Base-by-base conservation (phyloP, 805 yeast genomes). In the Lachancea sp. region DNA sequence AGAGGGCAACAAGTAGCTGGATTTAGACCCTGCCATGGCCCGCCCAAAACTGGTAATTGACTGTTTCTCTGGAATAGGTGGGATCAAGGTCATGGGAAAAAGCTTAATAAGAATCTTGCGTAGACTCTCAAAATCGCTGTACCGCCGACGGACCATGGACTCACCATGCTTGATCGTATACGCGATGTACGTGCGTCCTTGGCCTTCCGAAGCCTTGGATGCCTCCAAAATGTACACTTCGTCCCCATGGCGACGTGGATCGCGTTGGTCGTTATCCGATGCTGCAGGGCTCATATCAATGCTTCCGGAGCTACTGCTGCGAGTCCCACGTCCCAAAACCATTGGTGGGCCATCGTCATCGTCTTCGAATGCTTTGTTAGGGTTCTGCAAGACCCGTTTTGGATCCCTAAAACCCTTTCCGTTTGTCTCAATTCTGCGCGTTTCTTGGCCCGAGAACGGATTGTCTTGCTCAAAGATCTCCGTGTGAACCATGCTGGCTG, bases 41-140 rank as follows among this genome's bases (percentile, higher is more conserved):
- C 58, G 60, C 16, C 67, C 55, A 45, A 61, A 62, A 26, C 58
- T 62, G 42, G 59, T 64, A 5, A 65, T 49, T 9, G 59, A 51
- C 48, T 85, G 90, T 61, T 85, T 85, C 68, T 82, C 86, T 0
- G 99, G 99, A n/a, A 93, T 87, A 0, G 97, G 95, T 2, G 99
- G 98, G 1, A 93, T 76, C 3, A 93, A 73, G 5, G 80, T 67
- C 32, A 91, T 79, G 1, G 98, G 97, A 56, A 85, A 89, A 27
- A 86, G 67, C 56, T 80, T 80, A 4, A 79, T 69, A 20, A 93
- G 71, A 2, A 82, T 75, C 36, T 74, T 79, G 44, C 96, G 69
- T 26, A 93, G 72, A 44, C 84, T 76, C 58, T 88, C 97, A 63
- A 93, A 93, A 60, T 93, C 99, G 37, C 95, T 85, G 63, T 91